Base-by-base conservation (phyloP, 345 rosid genomes). In the Lenwebbia sp. region DNA sequence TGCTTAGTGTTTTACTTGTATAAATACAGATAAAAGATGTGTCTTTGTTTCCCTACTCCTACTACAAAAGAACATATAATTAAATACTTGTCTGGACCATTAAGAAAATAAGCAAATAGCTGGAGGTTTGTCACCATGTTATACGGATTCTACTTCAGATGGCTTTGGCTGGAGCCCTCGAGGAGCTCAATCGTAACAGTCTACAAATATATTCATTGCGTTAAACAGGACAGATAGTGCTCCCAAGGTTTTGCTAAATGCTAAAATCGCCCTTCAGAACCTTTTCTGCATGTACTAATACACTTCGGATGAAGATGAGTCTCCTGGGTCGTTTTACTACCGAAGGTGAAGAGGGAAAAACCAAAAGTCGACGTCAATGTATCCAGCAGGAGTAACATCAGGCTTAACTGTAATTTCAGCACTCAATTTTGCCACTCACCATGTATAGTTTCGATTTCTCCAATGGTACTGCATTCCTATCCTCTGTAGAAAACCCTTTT, bases 391-490 rank as follows among this genome's bases (percentile, higher is more conserved):
- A 51, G 57, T 17, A 49, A 49, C 54, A 82, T 49, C 40, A 54
- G 26, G 57, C 33, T 2, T 6, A 51, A 26, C 47, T 49, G 30
- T 49, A 82, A 51, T 49, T n/a, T 28, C 12, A 51, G 26, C 25
- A 13, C 12, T 51, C 54, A 51, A 51, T 51, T 50, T 33, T 40
- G 86, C 60, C 56, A 90, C 92, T 89, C 76, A 95, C 99, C 85
- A 90, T 88, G 94, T 93, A 85, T 97, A 97, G 89, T 93, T 95
- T 85, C 90, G 96, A 84, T 97, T 97, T 82, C 89, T 91, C 99
- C 99, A 97, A 88, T 97, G 99, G 40, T 97, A 97, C 88, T 97
- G 99, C 99, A 97, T 95, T 75, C 98, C 98, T 83, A 92, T 92
- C 90, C 98, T 93, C 91, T 92, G 97, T 21, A 93, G 87, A 86